These are phyloP conservation scores for Kuraishia borneana DNA, from an alignment of 805 yeast species.

Conservation along the genomic window DNA sequence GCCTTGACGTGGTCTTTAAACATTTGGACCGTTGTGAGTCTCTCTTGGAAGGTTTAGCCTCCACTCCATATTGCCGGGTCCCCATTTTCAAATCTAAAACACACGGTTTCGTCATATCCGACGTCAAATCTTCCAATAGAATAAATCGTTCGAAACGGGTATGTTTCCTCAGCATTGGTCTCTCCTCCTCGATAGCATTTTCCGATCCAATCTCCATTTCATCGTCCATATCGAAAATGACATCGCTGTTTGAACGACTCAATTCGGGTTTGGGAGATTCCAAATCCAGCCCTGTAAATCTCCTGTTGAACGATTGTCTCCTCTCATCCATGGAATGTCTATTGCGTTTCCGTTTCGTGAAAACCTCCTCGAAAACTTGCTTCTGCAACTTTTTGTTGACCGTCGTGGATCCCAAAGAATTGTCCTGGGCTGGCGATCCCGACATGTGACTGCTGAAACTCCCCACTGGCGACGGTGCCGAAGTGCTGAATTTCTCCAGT, in stretches of 20 bases:
- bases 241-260: slow-evolving; percentile 13
- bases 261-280: background rate
- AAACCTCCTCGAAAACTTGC: slow-evolving; percentile 61
- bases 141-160: slow-evolving; percentile 73
- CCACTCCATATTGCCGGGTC: slow-evolving; percentile 96
- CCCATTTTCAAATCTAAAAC: slow-evolving; percentile 97
- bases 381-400: slow-evolving; percentile 66
- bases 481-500: slow-evolving; percentile 48
- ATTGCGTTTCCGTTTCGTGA: slow-evolving; percentile 29
- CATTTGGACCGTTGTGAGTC: slow-evolving; percentile 78
- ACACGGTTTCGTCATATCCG: slow-evolving; percentile 75
- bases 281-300: background rate
- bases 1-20: slow-evolving; percentile 63
- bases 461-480: slow-evolving; percentile 27
- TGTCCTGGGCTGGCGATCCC: slow-evolving; percentile 3
- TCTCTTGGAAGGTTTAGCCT: slow-evolving; percentile 64
- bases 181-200: slow-evolving; percentile 7
- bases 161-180: slow-evolving; percentile 19
- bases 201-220: slow-evolving; percentile 14
- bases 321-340: slow-evolving; percentile 4
- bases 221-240: slow-evolving; percentile 35
- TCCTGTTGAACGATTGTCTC: background rate
- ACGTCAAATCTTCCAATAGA: slow-evolving; percentile 80
- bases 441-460: slow-evolving; percentile 8
- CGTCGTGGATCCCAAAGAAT: slow-evolving; percentile 44